Evolutionary conservation across 2,329 filamentous ascomycete species (phyloP).

Genomic region (Fusarium nematophilum): DNA sequence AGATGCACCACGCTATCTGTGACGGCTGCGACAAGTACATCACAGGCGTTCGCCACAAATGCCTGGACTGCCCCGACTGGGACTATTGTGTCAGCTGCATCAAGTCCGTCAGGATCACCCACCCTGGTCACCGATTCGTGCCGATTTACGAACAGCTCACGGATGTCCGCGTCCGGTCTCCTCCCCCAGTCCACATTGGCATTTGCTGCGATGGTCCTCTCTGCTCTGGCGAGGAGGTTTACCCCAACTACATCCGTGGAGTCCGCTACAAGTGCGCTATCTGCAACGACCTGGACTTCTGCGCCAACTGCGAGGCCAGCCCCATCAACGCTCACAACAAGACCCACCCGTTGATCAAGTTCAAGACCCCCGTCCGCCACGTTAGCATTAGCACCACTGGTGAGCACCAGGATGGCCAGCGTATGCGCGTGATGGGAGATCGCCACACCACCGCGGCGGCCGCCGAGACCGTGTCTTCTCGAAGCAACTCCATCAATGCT

Average conservation of each 20-base stretch:
- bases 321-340: constrained; percentile 89
- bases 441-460: constrained; percentile 56
- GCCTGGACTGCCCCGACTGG: constrained; percentile 96
- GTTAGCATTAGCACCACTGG: constrained; percentile 88
- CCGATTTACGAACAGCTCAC: constrained; percentile 81
- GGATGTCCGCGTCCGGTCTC: constrained; percentile 31
- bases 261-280: constrained; percentile 97
- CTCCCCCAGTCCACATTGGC: constrained; percentile 73
- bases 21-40: constrained; percentile 94
- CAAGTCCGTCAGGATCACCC: constrained; percentile 72
- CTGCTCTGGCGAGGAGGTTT: constrained; percentile 70
- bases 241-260: constrained; percentile 81
- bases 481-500: constrained; percentile 59
- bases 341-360: constrained; percentile 97
- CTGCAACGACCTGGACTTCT: constrained; percentile 95
- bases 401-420: constrained; percentile 76
- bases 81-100: constrained; percentile 90
- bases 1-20: constrained; percentile 88
- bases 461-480: constrained; percentile 58
- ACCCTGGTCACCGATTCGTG: constrained; percentile 89
- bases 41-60: constrained; percentile 93
- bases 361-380: constrained; percentile 91
- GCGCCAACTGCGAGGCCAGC: constrained; percentile 89
- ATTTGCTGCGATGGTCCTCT: constrained; percentile 96
- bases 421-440: constrained; percentile 80